Evolutionary conservation across 1,284 basidiomycete species (phyloP), one percentile per base, ranked within the genome.

Genomic region (Hymenochaete sp.): DNA sequence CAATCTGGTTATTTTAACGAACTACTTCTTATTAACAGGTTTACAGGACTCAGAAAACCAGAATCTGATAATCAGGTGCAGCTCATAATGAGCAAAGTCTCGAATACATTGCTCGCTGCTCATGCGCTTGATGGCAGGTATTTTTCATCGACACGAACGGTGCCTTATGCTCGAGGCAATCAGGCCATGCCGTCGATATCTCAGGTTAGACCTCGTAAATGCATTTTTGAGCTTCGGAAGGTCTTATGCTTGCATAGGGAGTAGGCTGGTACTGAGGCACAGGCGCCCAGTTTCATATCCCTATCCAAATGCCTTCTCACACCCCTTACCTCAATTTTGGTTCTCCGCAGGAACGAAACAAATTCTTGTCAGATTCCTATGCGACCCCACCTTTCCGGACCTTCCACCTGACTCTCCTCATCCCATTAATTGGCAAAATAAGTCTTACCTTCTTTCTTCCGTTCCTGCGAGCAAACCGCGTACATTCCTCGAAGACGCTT

Each of bases 151-250:
- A 89, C 59, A 72, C 73, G 3, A 72, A 75, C 9, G 85, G 86
- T 14, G 76, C 75, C 9, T 61, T 89, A 32, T 88, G 82, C 57
- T 85, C 82, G 4, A 72, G 79, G 52, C 72, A 74, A 7, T 75
- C 83, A n/a, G 85, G 85, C 1, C 85, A 88, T 63, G 85, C 84
- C 7, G 66, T 89, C 35, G 86, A 89, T 56, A 61, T 88, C 27
- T 75, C 87, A 68, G 72, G 84, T 82, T 60, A 32, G 56, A 11
- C 22, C 13, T 22, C 4, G 42, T 40, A 28, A 35, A 35, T 19
- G 16, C 22, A 16, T 37, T 51, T 10, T 41, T 36, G 28, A 29
- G 13, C 36, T 11, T 13, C 22, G 21, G 7, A 11, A 2, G 11
- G 25, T 5, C 9, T 26, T 28, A 47, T 45, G 45, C 54, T n/a